Evolutionary conservation across 2,329 filamentous ascomycete species (phyloP).

Genomic region (Venturia nashicola): DNA sequence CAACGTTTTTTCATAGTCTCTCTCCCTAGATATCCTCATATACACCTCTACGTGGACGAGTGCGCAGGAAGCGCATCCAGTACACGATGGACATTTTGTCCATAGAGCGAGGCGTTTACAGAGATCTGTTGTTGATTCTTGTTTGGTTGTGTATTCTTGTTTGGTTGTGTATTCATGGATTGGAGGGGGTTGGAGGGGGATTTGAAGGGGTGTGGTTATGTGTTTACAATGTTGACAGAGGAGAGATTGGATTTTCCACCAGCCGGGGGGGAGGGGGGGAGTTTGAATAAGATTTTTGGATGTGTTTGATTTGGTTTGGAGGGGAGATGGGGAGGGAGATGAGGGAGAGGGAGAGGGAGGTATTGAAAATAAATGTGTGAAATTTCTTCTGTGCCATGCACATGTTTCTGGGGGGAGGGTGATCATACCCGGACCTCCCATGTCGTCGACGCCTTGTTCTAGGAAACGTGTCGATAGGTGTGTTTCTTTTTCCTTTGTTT

Average conservation of each 20-base stretch:
- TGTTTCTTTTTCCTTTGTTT: not conserved
- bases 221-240: not conserved
- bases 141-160: no score
- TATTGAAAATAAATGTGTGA: not conserved
- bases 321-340: not conserved
- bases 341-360: not conserved
- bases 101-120: not conserved
- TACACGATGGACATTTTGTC: not conserved
- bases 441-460: not conserved
- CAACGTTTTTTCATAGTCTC: no score
- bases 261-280: not conserved
- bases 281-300: not conserved
- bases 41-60: not conserved
- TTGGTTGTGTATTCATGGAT: no score
- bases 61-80: not conserved
- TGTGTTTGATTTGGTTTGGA: no score
- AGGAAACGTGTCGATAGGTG: not conserved
- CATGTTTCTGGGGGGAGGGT: not conserved
- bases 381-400: not conserved
- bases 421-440: constrained; percentile 1
- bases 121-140: not conserved
- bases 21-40: not conserved
- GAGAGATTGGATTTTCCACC: not conserved
- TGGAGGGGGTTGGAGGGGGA: no score
- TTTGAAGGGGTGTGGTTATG: not conserved